Evolutionary conservation across 345 rosid species (phyloP), one percentile per base, ranked within the genome.

Genomic region (Aethionema arabicum): DNA sequence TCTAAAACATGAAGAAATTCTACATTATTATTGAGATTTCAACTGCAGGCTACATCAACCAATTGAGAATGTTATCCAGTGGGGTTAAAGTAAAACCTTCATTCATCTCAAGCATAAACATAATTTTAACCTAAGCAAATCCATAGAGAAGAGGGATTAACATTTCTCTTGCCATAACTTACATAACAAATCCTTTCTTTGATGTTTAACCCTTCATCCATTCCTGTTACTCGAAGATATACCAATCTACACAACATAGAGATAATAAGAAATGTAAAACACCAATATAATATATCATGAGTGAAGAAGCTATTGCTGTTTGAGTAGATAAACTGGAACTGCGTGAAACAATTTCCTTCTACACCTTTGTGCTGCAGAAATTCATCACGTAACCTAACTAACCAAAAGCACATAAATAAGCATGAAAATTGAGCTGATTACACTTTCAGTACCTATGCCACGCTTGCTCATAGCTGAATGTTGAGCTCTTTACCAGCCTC

Each of bases 381-480:
- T 13, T 31, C 48, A 35, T 42, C 59, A 29, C 29, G 47, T 14
- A 32, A 52, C 30, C 12, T 44, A 32, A n/a, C 42, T 52, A 60
- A 36, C 13, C 48, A 45, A 40, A 53, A 43, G 33, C 29, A 12
- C 57, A 42, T 8, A 69, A 6, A 14, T 43, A 58, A 59, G 43
- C 41, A 32, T 39, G 5, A 38, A 51, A 35, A 0, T 14, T 42
- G 59, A 61, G n/a, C 12, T 39, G 6, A 31, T 47, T 48, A 48
- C 14, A 47, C 46, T 55, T 31, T 62, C 10, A 40, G 44, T 77
- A 92, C 97, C 97, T 87, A 73, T 93, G 97, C 97, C 99, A 93
- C 14, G 99, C 97, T 80, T 93, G 99, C 75, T 93, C 99, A 52
- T 93, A 87, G 80, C 97, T 85, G 80, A 93, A 93, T 68, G 89